phyloP scores from a whole-genome alignment of 306 rosid genomes.

The Casuarina glauca region DNA sequence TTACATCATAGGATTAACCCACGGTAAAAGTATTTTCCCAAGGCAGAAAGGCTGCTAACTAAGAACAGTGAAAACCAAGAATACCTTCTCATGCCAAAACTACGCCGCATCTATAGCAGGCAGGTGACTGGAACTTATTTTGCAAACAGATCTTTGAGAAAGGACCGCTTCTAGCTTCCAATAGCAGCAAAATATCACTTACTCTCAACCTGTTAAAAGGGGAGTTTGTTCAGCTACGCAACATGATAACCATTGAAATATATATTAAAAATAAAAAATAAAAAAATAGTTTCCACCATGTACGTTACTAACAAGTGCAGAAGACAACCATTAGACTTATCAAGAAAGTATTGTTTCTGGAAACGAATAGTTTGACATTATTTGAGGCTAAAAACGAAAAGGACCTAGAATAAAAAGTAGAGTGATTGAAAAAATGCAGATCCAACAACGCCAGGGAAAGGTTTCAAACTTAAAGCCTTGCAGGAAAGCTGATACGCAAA shows the following conservation, averaged over 20 bases:
- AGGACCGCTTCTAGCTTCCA: neutral
- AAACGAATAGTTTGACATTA: neutral
- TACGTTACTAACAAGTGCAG: neutral
- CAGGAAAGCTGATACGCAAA: neutral
- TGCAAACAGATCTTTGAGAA: neutral
- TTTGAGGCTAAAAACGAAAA: neutral
- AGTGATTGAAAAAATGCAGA: neutral
- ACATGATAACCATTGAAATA: neutral
- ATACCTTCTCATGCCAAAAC: constrained; percentile 49
- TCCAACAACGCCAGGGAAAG: neutral
- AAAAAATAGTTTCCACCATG: neutral
- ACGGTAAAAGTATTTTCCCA: neutral
- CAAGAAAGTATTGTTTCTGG: constrained; percentile 1
- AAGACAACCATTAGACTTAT: neutral
- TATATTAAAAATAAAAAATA: neutral
- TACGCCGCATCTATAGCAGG: constrained; percentile 35
- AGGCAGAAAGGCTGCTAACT: neutral
- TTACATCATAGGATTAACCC: constrained; percentile 4
- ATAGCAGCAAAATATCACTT: neutral
- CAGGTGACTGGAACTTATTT: constrained; percentile 18
- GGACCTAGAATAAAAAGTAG: neutral
- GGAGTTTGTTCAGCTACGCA: neutral
- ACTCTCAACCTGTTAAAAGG: neutral
- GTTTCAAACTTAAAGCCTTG: neutral
- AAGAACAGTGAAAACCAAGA: neutral